phyloP scores from a whole-genome alignment of 257 asterid species.

The Ajuga chamaepitys region DNA sequence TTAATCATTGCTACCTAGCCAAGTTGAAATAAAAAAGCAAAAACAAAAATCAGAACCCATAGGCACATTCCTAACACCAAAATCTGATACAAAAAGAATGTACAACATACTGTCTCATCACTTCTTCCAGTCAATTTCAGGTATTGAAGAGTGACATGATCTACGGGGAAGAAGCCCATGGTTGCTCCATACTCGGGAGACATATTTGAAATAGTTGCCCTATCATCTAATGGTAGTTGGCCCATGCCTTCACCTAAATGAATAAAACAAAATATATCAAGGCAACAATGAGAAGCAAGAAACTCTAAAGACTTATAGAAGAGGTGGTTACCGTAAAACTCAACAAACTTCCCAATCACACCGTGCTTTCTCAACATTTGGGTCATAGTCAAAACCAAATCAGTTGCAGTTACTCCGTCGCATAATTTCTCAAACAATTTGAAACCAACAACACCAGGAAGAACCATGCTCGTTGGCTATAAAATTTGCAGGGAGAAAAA shows the following conservation, averaged over 20 bases:
- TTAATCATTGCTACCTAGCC: conserved; percentile 76
- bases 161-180: conserved; percentile 98
- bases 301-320: background rate
- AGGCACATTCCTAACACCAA: background rate
- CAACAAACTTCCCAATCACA: conserved; percentile 88
- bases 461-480: conserved; percentile 96
- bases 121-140: conserved; percentile 20
- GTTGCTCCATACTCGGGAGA: conserved; percentile 98
- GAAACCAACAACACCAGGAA: conserved; percentile 92
- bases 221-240: conserved; percentile 68
- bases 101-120: conserved; percentile 9
- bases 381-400: conserved; percentile 87
- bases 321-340: conserved; percentile 52
- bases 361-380: conserved; percentile 90
- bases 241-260: conserved; percentile 78
- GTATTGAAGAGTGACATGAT: conserved; percentile 77
- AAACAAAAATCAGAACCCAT: background rate
- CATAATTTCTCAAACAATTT: conserved; percentile 65
- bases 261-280: background rate
- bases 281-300: background rate
- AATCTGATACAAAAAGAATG: background rate
- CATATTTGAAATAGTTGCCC: conserved; percentile 97
- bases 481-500: conserved; percentile 7
- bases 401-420: conserved; percentile 90
- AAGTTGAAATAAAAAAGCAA: conserved; percentile 12